phyloP scores from a whole-genome alignment of 768 basidiomycete genomes.

The Pulveroboletus ravenelii region DNA sequence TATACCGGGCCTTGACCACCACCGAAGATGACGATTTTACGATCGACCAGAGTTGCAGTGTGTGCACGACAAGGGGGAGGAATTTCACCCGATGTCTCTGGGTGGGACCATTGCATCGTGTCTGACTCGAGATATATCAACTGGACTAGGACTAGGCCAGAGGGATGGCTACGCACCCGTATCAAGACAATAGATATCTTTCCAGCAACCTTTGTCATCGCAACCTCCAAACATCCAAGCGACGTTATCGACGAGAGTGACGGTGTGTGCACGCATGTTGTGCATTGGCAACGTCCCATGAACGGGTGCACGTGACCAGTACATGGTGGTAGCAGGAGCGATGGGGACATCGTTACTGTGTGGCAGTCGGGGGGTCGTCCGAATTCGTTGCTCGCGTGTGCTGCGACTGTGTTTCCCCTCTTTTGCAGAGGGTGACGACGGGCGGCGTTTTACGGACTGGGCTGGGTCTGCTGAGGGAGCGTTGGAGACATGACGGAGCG shows the following conservation, averaged over 20 bases:
- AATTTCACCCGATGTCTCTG: conserved; percentile 69
- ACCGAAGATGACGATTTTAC: conserved; percentile 77
- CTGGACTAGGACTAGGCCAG: not conserved
- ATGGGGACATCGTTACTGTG: conserved; percentile 54
- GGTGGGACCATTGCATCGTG: conserved; percentile 85
- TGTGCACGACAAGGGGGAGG: conserved; percentile 86
- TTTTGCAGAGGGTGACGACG: conserved; percentile 27
- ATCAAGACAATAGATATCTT: conserved; percentile 82
- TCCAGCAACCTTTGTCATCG: conserved; percentile 70
- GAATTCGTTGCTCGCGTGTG: conserved; percentile 32
- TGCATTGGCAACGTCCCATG: conserved; percentile 64
- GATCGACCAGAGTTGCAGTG: conserved; percentile 78
- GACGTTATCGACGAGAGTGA: conserved; percentile 74
- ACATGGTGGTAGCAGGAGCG: conserved; percentile 72
- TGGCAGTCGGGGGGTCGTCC: conserved; percentile 54
- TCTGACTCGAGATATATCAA: conserved; percentile 39
- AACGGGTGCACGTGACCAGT: conserved; percentile 82
- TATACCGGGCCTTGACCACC: conserved; percentile 82
- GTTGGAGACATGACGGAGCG: conserved; percentile 28
- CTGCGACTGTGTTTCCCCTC: conserved; percentile 16
- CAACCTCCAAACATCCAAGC: conserved; percentile 91
- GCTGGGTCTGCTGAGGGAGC: conserved; percentile 23
- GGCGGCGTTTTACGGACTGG: conserved; percentile 23
- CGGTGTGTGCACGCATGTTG: conserved; percentile 76
- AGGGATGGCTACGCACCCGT: conserved; percentile 45